Percentiles rank a stretch among this genome's conserved stretches.
Evolutionary conservation across 805 yeast species (phyloP).

Genomic region (Candida jianshihensis): DNA sequence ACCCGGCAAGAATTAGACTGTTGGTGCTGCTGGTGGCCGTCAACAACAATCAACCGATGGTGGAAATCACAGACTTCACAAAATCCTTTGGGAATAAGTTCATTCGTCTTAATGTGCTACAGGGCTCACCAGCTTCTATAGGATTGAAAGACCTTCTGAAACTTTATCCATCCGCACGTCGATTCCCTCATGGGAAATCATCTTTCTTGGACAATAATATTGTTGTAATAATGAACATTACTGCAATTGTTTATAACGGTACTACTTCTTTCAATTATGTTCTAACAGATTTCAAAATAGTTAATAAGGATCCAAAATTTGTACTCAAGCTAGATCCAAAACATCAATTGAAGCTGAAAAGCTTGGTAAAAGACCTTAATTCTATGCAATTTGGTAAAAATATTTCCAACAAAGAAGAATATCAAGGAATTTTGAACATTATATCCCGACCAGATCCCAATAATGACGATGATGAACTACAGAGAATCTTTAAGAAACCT

Average conservation of each 20-base stretch:
- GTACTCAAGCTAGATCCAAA: not conserved
- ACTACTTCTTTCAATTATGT: not conserved
- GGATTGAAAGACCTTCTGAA: not conserved
- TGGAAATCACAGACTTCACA: slow-evolving; percentile 9
- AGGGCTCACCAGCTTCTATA: not conserved
- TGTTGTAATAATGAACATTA: not conserved
- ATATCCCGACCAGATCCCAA: not conserved
- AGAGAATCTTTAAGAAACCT: not conserved
- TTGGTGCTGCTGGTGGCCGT: not conserved
- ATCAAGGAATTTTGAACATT: slow-evolving; percentile 1
- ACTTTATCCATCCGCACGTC: not conserved
- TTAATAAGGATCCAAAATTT: slow-evolving; percentile 1
- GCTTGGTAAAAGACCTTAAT: not conserved
- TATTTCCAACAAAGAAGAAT: slow-evolving; percentile 2
- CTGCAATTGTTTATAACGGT: slow-evolving; percentile 3
- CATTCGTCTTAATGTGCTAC: not conserved
- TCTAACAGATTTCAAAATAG: slow-evolving; percentile 1
- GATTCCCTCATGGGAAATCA: not conserved
- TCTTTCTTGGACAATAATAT: not conserved
- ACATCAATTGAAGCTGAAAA: not conserved
- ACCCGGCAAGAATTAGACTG: not conserved
- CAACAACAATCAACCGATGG: not conserved
- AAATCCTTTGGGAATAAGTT: not conserved
- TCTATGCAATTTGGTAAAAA: not conserved
- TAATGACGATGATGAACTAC: not conserved